These are phyloP conservation scores for Saccharomycopsis sp. DNA, from an alignment of 805 yeast genomes.

Conservation along the genomic window DNA sequence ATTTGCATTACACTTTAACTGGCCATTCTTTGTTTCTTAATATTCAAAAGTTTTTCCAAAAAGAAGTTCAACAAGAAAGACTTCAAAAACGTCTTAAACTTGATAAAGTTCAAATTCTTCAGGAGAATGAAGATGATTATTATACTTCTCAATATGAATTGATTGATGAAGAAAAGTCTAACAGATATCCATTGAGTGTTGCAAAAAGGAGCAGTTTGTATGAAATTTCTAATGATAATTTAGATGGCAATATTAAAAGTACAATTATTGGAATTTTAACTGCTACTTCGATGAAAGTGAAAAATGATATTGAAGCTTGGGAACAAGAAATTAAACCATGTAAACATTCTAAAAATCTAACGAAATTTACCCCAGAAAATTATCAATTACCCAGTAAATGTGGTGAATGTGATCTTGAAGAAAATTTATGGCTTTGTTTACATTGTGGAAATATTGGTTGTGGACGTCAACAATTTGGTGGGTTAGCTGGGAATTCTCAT, in stretches of 20 bases:
- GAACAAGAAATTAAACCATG: conserved; percentile 79
- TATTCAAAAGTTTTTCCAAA: conserved; percentile 12
- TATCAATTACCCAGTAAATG: conserved; percentile 36
- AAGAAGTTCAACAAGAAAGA: conserved; percentile 13
- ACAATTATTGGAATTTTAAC: conserved; percentile 13
- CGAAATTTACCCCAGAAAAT: conserved; percentile 26
- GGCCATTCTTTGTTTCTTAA: conserved; percentile 16
- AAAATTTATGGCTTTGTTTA: conserved; percentile 88
- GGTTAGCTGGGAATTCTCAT: conserved; percentile 88
- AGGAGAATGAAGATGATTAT: conserved; percentile 14
- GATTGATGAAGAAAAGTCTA: neutral
- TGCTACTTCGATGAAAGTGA: conserved; percentile 17
- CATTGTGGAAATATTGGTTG: conserved; percentile 90
- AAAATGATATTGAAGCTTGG: conserved; percentile 82
- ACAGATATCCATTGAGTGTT: conserved; percentile 3
- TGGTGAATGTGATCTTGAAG: conserved; percentile 47
- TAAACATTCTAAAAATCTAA: conserved; percentile 54
- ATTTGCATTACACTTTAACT: conserved; percentile 10
- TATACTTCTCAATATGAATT: conserved; percentile 5
- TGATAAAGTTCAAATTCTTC: conserved; percentile 15
- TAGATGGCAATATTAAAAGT: conserved; percentile 4
- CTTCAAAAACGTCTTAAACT: conserved; percentile 13
- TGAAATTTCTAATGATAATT: neutral
- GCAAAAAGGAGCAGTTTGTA: neutral
- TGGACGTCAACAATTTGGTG: conserved; percentile 92